phyloP scores from a whole-genome alignment of 2,329 filamentous ascomycete species.

The Diaporthe citri region DNA sequence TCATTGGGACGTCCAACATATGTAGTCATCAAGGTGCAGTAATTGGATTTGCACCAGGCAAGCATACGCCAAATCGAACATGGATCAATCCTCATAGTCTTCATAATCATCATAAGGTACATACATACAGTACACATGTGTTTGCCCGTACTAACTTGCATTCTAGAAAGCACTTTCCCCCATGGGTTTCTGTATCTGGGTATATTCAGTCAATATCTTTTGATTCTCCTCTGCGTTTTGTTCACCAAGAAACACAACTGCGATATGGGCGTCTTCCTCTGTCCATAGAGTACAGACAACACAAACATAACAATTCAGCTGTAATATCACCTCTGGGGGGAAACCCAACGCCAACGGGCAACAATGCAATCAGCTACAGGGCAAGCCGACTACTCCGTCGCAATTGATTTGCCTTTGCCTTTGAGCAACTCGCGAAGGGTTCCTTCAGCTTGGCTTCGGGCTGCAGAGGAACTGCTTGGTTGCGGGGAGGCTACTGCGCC shows the following conservation, averaged over 20 bases:
- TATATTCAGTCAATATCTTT: constrained; percentile 30
- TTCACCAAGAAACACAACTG: background rate
- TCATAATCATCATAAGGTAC: constrained; percentile 29
- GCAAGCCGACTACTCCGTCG: constrained; percentile 29
- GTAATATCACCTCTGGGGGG: background rate
- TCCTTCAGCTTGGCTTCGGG: constrained; percentile 65
- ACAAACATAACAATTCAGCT: background rate
- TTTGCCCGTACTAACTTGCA: constrained; percentile 23
- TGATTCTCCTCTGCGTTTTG: constrained; percentile 1
- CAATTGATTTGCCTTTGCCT: constrained; percentile 46
- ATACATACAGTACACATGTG: constrained; percentile 24
- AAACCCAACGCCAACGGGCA: background rate
- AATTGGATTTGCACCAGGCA: no score
- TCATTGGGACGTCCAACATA: background rate
- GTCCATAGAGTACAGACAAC: background rate
- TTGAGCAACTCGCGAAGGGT: constrained; percentile 66
- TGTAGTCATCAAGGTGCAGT: no score
- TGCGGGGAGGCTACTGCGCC: constrained; percentile 41
- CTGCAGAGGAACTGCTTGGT: constrained; percentile 6
- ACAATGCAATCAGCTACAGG: background rate
- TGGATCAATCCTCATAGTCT: constrained; percentile 8
- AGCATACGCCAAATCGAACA: background rate
- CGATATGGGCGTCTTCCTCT: background rate
- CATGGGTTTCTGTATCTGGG: constrained; percentile 29
- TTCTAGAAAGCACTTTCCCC: constrained; percentile 12